Conservation (phyloP, 257 asterid genomes). For the Solanum sitiens region DNA sequence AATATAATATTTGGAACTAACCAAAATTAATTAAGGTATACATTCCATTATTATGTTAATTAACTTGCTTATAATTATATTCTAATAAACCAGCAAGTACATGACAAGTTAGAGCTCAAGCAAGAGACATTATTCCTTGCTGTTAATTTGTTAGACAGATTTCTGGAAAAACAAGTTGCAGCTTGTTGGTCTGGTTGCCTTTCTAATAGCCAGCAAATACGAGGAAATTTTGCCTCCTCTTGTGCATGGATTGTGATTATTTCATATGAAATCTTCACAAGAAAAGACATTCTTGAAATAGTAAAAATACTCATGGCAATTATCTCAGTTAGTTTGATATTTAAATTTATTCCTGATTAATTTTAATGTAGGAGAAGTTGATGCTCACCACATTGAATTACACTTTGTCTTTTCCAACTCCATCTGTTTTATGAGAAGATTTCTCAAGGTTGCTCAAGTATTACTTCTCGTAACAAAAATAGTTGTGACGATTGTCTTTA, state of each 20-base stretch:
- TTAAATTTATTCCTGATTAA: not conserved
- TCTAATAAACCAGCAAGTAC: slow-evolving; percentile 39
- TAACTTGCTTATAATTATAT: not conserved
- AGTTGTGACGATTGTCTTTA: too few relatives aligned
- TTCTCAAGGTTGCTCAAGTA: slow-evolving; percentile 84
- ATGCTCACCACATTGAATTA: slow-evolving; percentile 70
- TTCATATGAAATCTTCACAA: slow-evolving; percentile 71
- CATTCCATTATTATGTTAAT: not conserved
- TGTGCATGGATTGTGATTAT: slow-evolving; percentile 72
- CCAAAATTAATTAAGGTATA: not conserved
- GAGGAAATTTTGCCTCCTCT: slow-evolving; percentile 80
- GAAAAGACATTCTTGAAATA: slow-evolving; percentile 75
- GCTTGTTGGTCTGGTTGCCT: slow-evolving; percentile 78
- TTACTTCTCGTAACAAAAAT: too few relatives aligned
- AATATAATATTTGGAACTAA: not conserved
- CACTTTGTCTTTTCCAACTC: slow-evolving; percentile 77
- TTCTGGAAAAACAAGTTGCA: slow-evolving; percentile 72
- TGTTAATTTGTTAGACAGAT: slow-evolving; percentile 66
- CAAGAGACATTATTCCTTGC: slow-evolving; percentile 74
- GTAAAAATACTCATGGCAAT: slow-evolving; percentile 13
- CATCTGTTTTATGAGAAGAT: slow-evolving; percentile 75
- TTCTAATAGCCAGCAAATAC: slow-evolving; percentile 88
- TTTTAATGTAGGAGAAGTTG: slow-evolving; percentile 45
- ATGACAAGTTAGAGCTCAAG: slow-evolving; percentile 83
- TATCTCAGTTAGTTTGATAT: not conserved